Percentiles rank a stretch among this genome's conserved stretches.
Conservation (phyloP, 1,139 yeast species). For the Debaryomyces sp. region DNA sequence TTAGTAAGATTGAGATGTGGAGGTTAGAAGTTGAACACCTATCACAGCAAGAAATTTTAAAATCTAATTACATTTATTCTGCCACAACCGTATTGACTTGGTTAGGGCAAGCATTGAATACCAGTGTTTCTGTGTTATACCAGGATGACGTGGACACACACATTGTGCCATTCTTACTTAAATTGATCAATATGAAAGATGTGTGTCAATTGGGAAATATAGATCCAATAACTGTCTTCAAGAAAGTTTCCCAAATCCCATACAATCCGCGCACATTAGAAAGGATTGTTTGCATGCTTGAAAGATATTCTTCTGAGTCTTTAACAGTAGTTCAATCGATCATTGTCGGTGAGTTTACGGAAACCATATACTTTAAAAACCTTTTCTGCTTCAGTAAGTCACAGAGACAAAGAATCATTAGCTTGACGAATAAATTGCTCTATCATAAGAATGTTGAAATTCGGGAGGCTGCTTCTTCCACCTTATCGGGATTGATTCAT, state of each 20-base stretch:
- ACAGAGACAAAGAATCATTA: constrained; percentile 56
- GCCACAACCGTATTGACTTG: constrained; percentile 50
- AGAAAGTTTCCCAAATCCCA: constrained; percentile 61
- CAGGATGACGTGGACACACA: constrained; percentile 38
- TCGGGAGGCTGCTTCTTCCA: constrained; percentile 73
- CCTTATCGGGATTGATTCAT: constrained; percentile 81
- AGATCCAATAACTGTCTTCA: constrained; percentile 56
- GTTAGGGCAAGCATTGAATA: constrained; percentile 43
- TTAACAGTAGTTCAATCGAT: constrained; percentile 70
- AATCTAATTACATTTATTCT: constrained; percentile 49
- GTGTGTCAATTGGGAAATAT: constrained; percentile 76
- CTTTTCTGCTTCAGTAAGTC: constrained; percentile 53
- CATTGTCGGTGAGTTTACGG: constrained; percentile 70
- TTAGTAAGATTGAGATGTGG: constrained; percentile 48
- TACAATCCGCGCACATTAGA: constrained; percentile 48
- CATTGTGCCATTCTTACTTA: constrained; percentile 72
- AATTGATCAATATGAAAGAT: constrained; percentile 72
- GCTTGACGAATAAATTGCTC: constrained; percentile 55
- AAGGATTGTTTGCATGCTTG: constrained; percentile 53
- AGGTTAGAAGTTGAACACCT: constrained; percentile 35
- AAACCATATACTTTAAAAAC: constrained; percentile 75
- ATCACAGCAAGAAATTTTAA: constrained; percentile 49
- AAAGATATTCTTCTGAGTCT: constrained; percentile 40
- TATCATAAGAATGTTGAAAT: constrained; percentile 74
- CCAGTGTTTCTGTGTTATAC: constrained; percentile 45